A percentile compares a stretch with the other conserved stretches of the same genome.
Conservation (phyloP, 257 asterid species). For the Solanum gracilifrons region DNA sequence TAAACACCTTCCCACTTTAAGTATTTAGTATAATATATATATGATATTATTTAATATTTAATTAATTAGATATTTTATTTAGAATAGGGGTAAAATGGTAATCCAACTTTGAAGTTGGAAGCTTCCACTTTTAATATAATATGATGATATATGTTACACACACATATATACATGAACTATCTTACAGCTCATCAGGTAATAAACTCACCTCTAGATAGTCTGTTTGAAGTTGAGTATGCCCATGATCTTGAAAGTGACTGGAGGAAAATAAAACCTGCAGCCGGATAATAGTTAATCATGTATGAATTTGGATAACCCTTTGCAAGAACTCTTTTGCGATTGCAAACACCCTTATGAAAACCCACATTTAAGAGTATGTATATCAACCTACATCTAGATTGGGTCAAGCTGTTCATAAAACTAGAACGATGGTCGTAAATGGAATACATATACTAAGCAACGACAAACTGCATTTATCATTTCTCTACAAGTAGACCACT, state of each 20-base stretch:
- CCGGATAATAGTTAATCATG: not conserved
- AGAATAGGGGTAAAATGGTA: not conserved
- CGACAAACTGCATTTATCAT: not conserved
- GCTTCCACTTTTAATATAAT: not conserved
- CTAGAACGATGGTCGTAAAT: not conserved
- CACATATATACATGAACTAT: not conserved
- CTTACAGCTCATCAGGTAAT: not conserved
- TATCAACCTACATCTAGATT: not conserved
- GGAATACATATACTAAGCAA: not conserved
- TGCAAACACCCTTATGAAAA: not conserved
- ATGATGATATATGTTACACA: not conserved
- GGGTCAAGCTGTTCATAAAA: not conserved
- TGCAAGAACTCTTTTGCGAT: not conserved
- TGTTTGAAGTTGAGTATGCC: constrained; percentile 45
- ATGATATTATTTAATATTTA: no score
- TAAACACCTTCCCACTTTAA: not conserved
- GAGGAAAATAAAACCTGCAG: constrained; percentile 60
- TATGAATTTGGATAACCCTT: not conserved
- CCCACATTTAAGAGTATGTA: not conserved
- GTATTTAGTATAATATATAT: not conserved
- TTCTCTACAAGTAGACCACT: not conserved
- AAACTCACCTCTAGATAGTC: constrained; percentile 78
- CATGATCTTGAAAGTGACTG: constrained; percentile 49
- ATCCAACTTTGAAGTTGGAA: not conserved
- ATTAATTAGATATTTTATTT: not conserved